Base-by-base conservation (phyloP, 345 rosid species). In the Eucalyptus decipiens region DNA sequence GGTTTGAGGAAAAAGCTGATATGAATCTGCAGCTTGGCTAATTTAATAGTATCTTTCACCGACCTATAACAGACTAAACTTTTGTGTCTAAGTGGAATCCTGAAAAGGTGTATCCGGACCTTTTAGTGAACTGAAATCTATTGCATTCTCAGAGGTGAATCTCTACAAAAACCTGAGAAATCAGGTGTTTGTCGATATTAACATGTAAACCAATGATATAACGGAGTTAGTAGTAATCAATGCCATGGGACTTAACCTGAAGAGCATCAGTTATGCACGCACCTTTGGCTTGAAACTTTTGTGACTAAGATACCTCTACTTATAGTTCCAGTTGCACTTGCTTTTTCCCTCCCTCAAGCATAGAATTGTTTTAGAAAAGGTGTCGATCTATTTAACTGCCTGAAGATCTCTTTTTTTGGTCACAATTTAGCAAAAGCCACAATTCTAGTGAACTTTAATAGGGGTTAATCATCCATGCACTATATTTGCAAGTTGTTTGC, bases 321-420 rank as follows among this genome's bases (percentile, higher is more conserved):
- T 62, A 30, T 62, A 62, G 17, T 4, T 28, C 69, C 76, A 65
- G 11, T 65, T 65, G 76, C 18, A 65, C 40, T n/a, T 65, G 37
- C 76, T 65, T n/a, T 65, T 7, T 65, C 76, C 32, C 21, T 65
- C 76, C 69, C 5, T 4, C 40, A 65, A n/a, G 76, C 37, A n/a
- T n/a, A 1, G 37, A 1, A n/a, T 65, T 65, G 3, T n/a, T 2
- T 65, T 4, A n/a, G 37, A 0, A n/a, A 15, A 1, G 40, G 21
- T 16, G 37, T 65, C 15, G 3, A 4, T 62, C 69, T 62, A 2
- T 30, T 60, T 28, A 60, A 62, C 5, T 30, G 69, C 7, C 69
- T 67, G 18, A 67, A 15, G 40, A 67, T 16, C 37, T 67, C 80
- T 16, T 15, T 67, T n/a, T 67, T 67, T 67, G 6, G 40, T 32